Percentiles rank a stretch among this genome's conserved stretches.
Conservation (phyloP, 2,329 filamentous ascomycete species). For the Trichophyton schoenleinii region DNA sequence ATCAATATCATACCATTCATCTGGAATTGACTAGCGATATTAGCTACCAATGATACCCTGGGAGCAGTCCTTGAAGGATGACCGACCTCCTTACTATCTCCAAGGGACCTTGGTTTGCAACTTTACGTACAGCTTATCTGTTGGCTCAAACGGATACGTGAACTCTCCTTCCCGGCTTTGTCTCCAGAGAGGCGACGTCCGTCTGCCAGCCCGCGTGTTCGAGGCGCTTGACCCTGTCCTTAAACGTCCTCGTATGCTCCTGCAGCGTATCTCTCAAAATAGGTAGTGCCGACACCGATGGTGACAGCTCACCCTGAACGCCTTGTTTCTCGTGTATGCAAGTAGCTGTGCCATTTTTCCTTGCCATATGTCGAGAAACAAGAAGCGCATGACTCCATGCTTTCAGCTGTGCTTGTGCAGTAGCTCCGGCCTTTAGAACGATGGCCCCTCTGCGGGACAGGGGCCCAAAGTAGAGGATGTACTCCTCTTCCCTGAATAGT, state of each 20-base stretch:
- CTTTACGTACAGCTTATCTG: neutral
- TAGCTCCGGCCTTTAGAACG: constrained; percentile 49
- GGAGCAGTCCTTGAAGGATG: neutral
- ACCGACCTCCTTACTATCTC: neutral
- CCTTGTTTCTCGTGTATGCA: neutral
- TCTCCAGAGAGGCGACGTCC: constrained; percentile 53
- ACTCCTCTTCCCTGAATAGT: constrained; percentile 41
- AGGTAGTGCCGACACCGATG: constrained; percentile 23
- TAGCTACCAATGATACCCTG: neutral
- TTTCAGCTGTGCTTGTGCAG: constrained; percentile 41
- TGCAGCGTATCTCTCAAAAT: constrained; percentile 27
- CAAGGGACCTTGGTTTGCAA: neutral
- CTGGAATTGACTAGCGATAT: neutral
- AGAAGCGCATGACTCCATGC: constrained; percentile 52
- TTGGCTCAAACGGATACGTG: neutral
- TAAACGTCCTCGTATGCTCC: constrained; percentile 33
- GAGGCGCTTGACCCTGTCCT: constrained; percentile 31
- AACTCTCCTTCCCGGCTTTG: constrained; percentile 39
- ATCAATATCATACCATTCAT: neutral
- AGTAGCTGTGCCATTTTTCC: too few species aligned
- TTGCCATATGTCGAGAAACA: constrained; percentile 24
- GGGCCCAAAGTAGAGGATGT: constrained; percentile 49
- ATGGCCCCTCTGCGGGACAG: constrained; percentile 40
- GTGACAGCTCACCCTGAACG: constrained; percentile 16
- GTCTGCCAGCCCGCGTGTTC: constrained; percentile 52